phyloP scores from a whole-genome alignment of 2,329 filamentous ascomycete genomes.

The Rhinocladiella mackenziei region DNA sequence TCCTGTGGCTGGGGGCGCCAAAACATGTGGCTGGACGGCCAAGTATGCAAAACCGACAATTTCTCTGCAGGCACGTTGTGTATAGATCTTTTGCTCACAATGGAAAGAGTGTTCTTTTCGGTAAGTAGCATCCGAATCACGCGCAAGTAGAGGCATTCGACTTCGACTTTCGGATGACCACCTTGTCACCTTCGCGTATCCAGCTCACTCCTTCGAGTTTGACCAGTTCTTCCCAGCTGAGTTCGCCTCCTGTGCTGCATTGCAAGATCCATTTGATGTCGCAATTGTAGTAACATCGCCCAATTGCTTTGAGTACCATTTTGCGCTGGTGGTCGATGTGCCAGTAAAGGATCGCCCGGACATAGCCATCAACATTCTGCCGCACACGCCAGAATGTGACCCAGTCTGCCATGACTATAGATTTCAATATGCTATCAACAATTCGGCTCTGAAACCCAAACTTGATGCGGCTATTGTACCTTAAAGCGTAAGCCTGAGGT shows the following conservation, averaged over 20 bases:
- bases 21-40: slow-evolving; percentile 15
- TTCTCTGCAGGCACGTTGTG: too few species aligned
- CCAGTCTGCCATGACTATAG: slow-evolving; percentile 79
- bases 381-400: slow-evolving; percentile 69
- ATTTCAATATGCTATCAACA: slow-evolving; percentile 63
- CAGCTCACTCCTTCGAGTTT: slow-evolving; percentile 74
- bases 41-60: slow-evolving; percentile 3
- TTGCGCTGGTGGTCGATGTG: slow-evolving; percentile 69
- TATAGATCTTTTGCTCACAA: not conserved
- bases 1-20: slow-evolving; percentile 19
- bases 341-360: slow-evolving; percentile 74
- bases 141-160: slow-evolving; percentile 6
- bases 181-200: slow-evolving; percentile 67
- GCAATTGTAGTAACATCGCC: slow-evolving; percentile 71
- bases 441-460: slow-evolving; percentile 64
- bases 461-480: slow-evolving; percentile 43
- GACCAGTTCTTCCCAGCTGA: slow-evolving; percentile 66
- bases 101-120: not conserved
- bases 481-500: slow-evolving; percentile 66
- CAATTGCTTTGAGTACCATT: slow-evolving; percentile 81
- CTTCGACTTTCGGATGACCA: slow-evolving; percentile 66
- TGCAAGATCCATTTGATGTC: slow-evolving; percentile 68
- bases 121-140: not conserved
- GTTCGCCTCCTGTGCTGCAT: slow-evolving; percentile 41
- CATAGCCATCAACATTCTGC: slow-evolving; percentile 72